Evolutionary conservation across 1,284 basidiomycete genomes (phyloP), one percentile per base, ranked within the genome.

Genomic region (Vanrija sp.): DNA sequence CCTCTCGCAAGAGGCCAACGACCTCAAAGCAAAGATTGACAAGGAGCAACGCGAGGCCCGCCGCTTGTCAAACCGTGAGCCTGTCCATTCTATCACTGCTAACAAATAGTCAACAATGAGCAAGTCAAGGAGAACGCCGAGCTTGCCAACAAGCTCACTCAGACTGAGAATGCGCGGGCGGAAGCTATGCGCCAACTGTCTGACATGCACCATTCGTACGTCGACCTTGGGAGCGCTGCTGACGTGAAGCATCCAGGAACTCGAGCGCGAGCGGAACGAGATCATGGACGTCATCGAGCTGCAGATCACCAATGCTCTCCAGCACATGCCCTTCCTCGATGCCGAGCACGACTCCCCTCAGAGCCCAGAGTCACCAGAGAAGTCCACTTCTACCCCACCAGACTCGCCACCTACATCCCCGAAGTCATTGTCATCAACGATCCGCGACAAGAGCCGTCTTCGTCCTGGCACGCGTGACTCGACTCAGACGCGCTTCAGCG

Each of bases 11-110:
- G 77, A 80, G 59, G 76, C 78, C 12, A 69, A 71, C 51, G 76
- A 79, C 40, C 71, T 80, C 49, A 73, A 78, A 49, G 53, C 53
- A 46, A 78, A 73, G 57, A 75, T 79, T 28, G 78, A 80, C 54
- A 64, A 69, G 58, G 78, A 80, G 63, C 66, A 74, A 49, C 60
- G 73, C 45, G 78, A 80, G 59, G 72, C 74, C 0, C 66, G 68
- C 38, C 62, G 78, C 23, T 64, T 80, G 25, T 74, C 70, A 0
- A 65, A 55, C 44, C 38, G 71, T 71, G 49, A 58, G 71, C 56
- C 7, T 3, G 26, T 9, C 15, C 8, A 14, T 42, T 14, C 14
- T 38, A 28, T 25, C 4, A 43, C 12, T 15, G 29, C 51, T 58
- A 16, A 58, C 50, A 14, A n/a, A 2, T 48, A 62, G 68, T 68